Percentiles rank a stretch among this genome's conserved stretches.
phyloP scores from a whole-genome alignment of 2,329 filamentous ascomycete species.

The Coniochaeta sp. region DNA sequence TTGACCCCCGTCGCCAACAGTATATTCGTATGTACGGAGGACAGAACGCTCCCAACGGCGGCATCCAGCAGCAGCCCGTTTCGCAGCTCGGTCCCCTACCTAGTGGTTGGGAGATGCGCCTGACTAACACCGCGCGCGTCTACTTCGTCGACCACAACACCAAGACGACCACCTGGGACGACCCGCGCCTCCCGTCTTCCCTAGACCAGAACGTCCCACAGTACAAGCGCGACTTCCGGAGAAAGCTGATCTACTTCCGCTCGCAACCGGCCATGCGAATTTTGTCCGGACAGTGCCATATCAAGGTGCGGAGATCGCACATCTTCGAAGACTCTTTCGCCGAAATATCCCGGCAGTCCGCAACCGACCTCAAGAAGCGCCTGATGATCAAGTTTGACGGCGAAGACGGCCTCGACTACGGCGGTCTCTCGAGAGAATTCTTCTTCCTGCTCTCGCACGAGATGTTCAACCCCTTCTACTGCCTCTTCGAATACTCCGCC shows the following conservation, averaged over 20 bases:
- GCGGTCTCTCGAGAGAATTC: slow-evolving; percentile 95
- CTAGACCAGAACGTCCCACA: slow-evolving; percentile 97
- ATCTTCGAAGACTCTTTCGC: slow-evolving; percentile 99
- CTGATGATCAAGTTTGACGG: slow-evolving; percentile 99
- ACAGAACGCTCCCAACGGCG: slow-evolving; percentile 75
- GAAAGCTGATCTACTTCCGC: slow-evolving; percentile 98
- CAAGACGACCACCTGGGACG: slow-evolving; percentile 99
- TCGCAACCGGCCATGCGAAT: slow-evolving; percentile 96
- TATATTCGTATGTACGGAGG: slow-evolving; percentile 97
- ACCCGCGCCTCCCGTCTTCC: slow-evolving; percentile 88
- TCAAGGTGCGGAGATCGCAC: slow-evolving; percentile 92
- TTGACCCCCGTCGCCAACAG: slow-evolving; percentile 92
- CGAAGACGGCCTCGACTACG: slow-evolving; percentile 95
- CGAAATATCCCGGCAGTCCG: slow-evolving; percentile 94
- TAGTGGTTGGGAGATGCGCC: slow-evolving; percentile 98
- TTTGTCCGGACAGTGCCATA: slow-evolving; percentile 91
- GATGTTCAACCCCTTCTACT: slow-evolving; percentile 99
- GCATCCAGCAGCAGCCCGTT: slow-evolving; percentile 94
- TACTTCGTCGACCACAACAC: slow-evolving; percentile 99
- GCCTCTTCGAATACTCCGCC: slow-evolving; percentile 96
- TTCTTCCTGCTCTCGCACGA: slow-evolving; percentile 99
- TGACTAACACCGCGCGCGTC: slow-evolving; percentile 94
- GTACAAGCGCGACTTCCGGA: slow-evolving; percentile 97
- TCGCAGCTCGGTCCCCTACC: slow-evolving; percentile 92
- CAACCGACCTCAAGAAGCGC: slow-evolving; percentile 93